Conservation (phyloP, 2,329 filamentous ascomycete genomes). For the Botryotinia narcissicola region DNA sequence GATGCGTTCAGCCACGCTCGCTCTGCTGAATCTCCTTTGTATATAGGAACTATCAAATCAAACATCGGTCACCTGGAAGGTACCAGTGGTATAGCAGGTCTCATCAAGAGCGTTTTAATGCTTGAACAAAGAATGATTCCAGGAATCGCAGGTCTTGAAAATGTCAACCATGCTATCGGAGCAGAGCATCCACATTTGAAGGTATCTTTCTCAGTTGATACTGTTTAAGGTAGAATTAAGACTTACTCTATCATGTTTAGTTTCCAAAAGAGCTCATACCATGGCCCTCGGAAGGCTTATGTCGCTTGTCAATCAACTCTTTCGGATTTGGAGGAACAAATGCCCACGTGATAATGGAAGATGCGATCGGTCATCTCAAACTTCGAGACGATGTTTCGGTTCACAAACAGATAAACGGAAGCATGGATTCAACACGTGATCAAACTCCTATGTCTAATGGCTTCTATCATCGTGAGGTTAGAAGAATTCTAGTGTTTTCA, state of each 20-base stretch:
- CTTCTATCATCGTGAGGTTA: not conserved
- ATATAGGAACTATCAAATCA: conserved; percentile 32
- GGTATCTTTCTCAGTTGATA: conserved; percentile 23
- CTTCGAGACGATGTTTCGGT: not conserved
- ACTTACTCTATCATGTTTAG: conserved; percentile 32
- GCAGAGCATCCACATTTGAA: conserved; percentile 12
- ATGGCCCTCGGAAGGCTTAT: conserved; percentile 20
- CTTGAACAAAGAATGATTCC: conserved; percentile 36
- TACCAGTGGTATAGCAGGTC: conserved; percentile 33
- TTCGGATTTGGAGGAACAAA: conserved; percentile 35
- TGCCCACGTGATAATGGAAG: conserved; percentile 25
- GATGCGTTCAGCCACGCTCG: conserved; percentile 20
- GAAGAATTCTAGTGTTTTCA: not conserved
- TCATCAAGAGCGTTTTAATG: conserved; percentile 34
- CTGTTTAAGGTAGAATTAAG: not conserved
- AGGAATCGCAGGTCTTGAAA: conserved; percentile 34
- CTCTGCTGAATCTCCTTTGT: not conserved
- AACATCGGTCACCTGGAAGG: conserved; percentile 35
- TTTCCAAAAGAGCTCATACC: conserved; percentile 6
- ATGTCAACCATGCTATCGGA: conserved; percentile 39
- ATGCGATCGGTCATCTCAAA: conserved; percentile 7
- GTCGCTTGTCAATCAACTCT: conserved; percentile 28
- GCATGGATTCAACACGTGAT: too few relatives aligned
- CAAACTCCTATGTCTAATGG: not conserved
- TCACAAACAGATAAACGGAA: not conserved